Conservation (phyloP, 2,329 filamentous ascomycete species). For the Fusarium verticillioides region DNA sequence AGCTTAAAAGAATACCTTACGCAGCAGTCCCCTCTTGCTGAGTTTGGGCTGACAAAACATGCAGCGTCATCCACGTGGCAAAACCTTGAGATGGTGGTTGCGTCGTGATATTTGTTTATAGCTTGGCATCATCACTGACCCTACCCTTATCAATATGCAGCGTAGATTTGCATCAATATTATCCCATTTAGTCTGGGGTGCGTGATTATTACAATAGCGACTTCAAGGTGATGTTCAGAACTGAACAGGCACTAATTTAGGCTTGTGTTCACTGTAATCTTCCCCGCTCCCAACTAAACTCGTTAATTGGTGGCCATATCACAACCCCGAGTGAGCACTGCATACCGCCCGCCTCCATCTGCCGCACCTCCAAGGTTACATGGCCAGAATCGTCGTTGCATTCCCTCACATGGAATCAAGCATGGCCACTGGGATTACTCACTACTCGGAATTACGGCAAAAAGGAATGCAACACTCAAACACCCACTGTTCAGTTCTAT, state of each 20-base stretch:
- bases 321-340: neutral
- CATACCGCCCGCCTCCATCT: neutral
- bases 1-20: slow-evolving; percentile 22
- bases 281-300: neutral
- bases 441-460: neutral
- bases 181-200: neutral
- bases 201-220: neutral
- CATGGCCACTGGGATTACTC: neutral
- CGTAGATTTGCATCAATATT: neutral
- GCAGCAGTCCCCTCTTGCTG: neutral
- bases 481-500: neutral
- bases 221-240: neutral
- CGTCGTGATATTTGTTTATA: neutral
- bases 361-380: neutral
- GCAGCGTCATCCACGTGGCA: slow-evolving; percentile 25
- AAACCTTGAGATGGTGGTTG: slow-evolving; percentile 12
- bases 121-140: neutral
- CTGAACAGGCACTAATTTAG: neutral
- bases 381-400: neutral
- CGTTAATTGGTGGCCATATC: neutral
- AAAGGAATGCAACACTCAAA: neutral
- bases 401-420: neutral
- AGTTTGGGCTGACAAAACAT: slow-evolving; percentile 20
- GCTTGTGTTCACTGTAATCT: neutral
- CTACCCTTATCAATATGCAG: neutral